These are phyloP conservation scores for Monosporascus sp. DNA, from an alignment of 2,329 filamentous ascomycete species.

Conservation along the genomic window DNA sequence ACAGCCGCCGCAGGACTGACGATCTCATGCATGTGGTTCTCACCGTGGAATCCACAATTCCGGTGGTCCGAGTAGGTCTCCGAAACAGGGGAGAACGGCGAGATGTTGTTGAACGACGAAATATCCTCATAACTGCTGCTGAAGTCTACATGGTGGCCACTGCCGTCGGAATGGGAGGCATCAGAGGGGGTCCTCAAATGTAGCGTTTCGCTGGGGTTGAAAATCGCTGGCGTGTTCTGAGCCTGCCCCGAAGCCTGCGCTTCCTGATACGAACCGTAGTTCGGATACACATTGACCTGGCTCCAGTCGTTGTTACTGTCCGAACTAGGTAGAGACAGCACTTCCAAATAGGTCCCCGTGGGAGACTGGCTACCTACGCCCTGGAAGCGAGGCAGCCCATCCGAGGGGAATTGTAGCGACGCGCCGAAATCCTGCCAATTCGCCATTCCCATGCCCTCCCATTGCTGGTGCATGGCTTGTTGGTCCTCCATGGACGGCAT, in stretches of 20 bases:
- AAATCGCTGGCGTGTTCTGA: slow-evolving; percentile 62
- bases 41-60: slow-evolving; percentile 53
- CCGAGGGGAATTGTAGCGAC: slow-evolving; percentile 41
- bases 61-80: slow-evolving; percentile 68
- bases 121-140: slow-evolving; percentile 78
- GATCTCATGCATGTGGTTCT: slow-evolving; percentile 46
- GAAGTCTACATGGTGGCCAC: slow-evolving; percentile 58
- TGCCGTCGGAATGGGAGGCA: slow-evolving; percentile 69
- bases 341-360: slow-evolving; percentile 76
- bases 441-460: slow-evolving; percentile 57
- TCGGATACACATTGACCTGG: slow-evolving; percentile 69
- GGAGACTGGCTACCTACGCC: slow-evolving; percentile 61
- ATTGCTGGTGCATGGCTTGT: slow-evolving; percentile 50
- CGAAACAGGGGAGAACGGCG: slow-evolving; percentile 77
- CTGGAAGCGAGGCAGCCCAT: slow-evolving; percentile 37
- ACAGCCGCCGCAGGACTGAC: slow-evolving; percentile 65
- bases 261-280: slow-evolving; percentile 61
- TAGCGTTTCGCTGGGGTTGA: slow-evolving; percentile 86
- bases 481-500: slow-evolving; percentile 53
- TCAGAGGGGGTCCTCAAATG: slow-evolving; percentile 85
- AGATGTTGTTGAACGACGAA: slow-evolving; percentile 54
- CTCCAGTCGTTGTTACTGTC: slow-evolving; percentile 83
- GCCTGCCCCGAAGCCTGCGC: slow-evolving; percentile 40
- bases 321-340: slow-evolving; percentile 75
- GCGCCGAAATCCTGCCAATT: slow-evolving; percentile 78